Base-by-base conservation (phyloP, 306 rosid species). In the Sophora flavescens region DNA sequence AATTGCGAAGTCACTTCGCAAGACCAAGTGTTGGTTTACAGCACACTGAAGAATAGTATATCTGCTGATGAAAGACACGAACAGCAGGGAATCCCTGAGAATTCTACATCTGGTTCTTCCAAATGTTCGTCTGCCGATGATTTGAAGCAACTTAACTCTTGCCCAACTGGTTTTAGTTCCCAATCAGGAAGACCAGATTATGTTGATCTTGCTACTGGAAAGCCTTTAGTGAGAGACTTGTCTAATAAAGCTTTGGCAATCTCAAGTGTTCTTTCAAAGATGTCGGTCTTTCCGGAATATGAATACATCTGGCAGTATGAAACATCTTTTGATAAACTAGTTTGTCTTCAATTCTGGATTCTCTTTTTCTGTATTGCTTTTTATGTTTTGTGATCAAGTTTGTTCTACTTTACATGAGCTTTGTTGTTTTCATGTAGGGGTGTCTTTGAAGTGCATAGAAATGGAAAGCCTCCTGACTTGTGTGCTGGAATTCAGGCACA, bases 241-340 rank as follows among this genome's bases (percentile, higher is more conserved):
- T 78, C 76, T 36, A 67, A 58, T 79, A 84, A 66, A 74, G 75
- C 84, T 51, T 26, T 80, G 79, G 68, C 84, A 41, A 48, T 81
- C 50, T 75, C 87, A 47, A 76, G 80, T 62, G 67, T 72, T 80
- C 65, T 82, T 66, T 52, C 68, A 28, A 91, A 87, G 85, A 83
- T 48, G 57, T 69, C 83, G 38, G 85, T 87, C 72, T 84, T 92
- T 79, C 99, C 99, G 4, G 97, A 88, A 88, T 89, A 90, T 81
- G 92, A 95, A 80, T 86, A 76, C 83, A 83, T 80, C 59, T 95
- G 99, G 99, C 91, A 88, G 97, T 95, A 95, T 75, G 96, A 69
- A 63, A 78, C 84, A 68, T 78, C 54, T 59, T 78, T 62, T 42
- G 62, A 59, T 58, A 70, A 79, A 41, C 71, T 78, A 70, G 63